Conservation (phyloP, 2,329 filamentous ascomycete genomes). For the Pseudocercospora eumusae region DNA sequence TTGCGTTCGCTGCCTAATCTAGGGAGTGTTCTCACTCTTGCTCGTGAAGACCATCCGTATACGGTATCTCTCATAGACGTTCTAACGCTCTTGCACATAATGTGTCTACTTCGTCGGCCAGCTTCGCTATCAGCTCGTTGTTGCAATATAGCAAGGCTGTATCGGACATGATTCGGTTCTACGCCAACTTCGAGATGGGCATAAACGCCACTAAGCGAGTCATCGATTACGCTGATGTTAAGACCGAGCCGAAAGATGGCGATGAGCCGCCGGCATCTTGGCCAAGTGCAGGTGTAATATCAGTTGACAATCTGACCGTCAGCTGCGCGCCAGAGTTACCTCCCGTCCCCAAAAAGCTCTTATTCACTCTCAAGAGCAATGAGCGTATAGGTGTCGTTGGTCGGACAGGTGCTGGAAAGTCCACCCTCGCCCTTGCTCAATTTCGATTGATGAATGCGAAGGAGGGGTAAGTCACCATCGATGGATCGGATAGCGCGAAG, state of each 20-base stretch:
- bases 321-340: slow-evolving; percentile 81
- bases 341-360: slow-evolving; percentile 74
- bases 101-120: no score
- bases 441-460: slow-evolving; percentile 45
- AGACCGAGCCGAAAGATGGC: slow-evolving; percentile 70
- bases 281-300: slow-evolving; percentile 77
- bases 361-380: slow-evolving; percentile 51
- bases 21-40: slow-evolving; percentile 48
- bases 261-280: slow-evolving; percentile 60
- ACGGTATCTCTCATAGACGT: slow-evolving; percentile 37
- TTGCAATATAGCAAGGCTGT: no score
- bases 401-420: slow-evolving; percentile 66
- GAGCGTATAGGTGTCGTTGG: slow-evolving; percentile 95
- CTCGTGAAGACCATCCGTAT: slow-evolving; percentile 33
- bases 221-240: slow-evolving; percentile 81
- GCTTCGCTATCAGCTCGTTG: no score
- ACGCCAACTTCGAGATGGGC: no score
- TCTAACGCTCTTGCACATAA: slow-evolving; percentile 35
- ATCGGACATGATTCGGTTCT: no score
- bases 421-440: slow-evolving; percentile 14
- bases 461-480: slow-evolving; percentile 67
- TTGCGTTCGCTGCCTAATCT: slow-evolving; percentile 58
- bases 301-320: slow-evolving; percentile 82
- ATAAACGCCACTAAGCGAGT: slow-evolving; percentile 29
- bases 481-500: slow-evolving; percentile 72